Percentiles rank a stretch among this genome's conserved stretches.
Conservation (phyloP, 1,284 basidiomycete species). For the Marasmius fiardii region DNA sequence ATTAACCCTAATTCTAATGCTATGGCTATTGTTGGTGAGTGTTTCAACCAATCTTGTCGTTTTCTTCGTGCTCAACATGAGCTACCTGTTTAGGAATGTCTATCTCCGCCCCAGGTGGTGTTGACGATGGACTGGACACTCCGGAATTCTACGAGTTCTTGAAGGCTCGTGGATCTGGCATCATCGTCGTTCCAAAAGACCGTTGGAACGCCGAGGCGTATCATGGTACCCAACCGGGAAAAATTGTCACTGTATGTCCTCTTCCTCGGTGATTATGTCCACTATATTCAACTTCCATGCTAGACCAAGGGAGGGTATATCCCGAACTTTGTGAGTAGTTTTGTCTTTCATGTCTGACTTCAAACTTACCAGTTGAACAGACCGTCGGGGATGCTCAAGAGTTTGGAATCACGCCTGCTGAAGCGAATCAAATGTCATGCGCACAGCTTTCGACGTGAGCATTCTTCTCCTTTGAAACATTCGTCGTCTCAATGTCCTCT, state of each 20-base stretch:
- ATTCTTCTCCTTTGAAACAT: not conserved
- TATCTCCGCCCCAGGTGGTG: constrained; percentile 1
- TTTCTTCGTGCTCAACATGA: not conserved
- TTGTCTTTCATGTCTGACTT: not conserved
- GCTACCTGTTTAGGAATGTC: not conserved
- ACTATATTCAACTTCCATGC: not conserved
- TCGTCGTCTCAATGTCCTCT: not conserved
- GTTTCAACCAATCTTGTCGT: not conserved
- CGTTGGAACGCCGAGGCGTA: constrained; percentile 6
- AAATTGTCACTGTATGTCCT: not conserved
- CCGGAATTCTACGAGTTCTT: constrained; percentile 4
- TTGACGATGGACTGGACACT: not conserved
- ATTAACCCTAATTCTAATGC: not conserved
- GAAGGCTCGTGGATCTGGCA: constrained; percentile 3
- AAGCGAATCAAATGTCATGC: not conserved
- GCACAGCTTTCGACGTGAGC: not conserved
- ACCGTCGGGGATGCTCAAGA: not conserved
- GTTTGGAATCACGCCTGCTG: constrained; percentile 2
- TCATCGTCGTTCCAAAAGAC: constrained; percentile 1
- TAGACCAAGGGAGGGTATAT: constrained; percentile 1
- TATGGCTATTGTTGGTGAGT: not conserved
- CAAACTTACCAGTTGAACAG: not conserved
- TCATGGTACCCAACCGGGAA: constrained; percentile 1
- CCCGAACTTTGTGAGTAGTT: not conserved
- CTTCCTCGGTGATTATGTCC: not conserved